These are phyloP conservation scores for Mycena polygramma DNA, from an alignment of 768 basidiomycete genomes.

Conservation along the genomic window DNA sequence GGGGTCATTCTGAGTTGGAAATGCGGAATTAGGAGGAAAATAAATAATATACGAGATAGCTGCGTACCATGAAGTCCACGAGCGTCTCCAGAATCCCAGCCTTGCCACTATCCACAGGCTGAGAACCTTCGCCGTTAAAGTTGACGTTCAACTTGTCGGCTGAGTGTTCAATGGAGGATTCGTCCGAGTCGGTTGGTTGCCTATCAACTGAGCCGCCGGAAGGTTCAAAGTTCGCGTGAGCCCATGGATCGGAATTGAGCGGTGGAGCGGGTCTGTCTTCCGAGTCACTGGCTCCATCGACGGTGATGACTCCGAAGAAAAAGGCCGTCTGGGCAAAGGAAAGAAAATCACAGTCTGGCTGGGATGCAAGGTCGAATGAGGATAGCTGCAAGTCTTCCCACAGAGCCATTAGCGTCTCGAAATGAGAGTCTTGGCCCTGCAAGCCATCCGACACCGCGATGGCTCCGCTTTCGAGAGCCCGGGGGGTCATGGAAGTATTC, in stretches of 20 bases:
- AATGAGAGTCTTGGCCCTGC: constrained; percentile 52
- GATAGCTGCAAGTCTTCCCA: constrained; percentile 58
- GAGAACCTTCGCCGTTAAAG: too few species aligned
- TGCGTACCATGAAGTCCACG: background rate
- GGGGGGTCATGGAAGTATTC: constrained; percentile 9
- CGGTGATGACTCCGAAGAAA: constrained; percentile 59
- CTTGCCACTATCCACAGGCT: background rate
- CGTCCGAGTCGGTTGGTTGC: background rate
- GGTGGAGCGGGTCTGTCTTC: background rate
- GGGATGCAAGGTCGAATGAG: constrained; percentile 54
- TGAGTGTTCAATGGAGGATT: too few species aligned
- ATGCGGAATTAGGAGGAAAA: background rate
- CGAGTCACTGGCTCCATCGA: background rate
- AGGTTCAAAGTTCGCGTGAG: too few species aligned
- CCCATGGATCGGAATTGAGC: background rate
- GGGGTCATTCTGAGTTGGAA: background rate
- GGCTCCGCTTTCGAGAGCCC: constrained; percentile 18
- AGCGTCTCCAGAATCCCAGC: constrained; percentile 1
- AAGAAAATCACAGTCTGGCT: constrained; percentile 54
- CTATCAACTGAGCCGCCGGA: too few species aligned
- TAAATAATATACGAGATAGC: too few species aligned
- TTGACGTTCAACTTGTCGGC: too few species aligned
- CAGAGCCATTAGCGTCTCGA: constrained; percentile 50
- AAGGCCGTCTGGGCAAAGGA: constrained; percentile 54
- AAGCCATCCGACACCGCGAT: constrained; percentile 49